Conservation (phyloP, 371 early-diverging fungal species). For the Mortierella sp. region DNA sequence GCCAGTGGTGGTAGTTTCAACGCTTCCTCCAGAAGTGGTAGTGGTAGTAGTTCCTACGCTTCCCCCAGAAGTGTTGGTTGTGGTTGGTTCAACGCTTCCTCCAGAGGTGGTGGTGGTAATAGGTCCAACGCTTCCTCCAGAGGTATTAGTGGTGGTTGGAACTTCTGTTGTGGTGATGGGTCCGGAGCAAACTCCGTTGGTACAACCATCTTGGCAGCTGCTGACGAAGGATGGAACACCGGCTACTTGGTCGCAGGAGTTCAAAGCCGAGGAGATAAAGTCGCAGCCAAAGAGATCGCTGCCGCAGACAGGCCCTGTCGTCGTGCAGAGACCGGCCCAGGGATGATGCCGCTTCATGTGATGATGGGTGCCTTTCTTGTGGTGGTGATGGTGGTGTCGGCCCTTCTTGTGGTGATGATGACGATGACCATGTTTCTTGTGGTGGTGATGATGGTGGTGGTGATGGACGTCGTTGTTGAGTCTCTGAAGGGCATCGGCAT, state of each 20-base stretch:
- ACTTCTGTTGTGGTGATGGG: not conserved
- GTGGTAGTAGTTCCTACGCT: too few relatives aligned
- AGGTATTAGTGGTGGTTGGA: not conserved
- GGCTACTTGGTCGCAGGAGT: not conserved
- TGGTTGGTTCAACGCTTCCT: too few relatives aligned
- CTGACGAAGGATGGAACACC: not conserved
- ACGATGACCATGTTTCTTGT: not conserved
- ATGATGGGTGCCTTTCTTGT: not conserved
- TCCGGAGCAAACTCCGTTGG: not conserved
- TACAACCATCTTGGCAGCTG: not conserved
- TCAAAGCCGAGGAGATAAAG: not conserved
- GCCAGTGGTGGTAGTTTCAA: too few relatives aligned
- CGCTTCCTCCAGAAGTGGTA: too few relatives aligned
- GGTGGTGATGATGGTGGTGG: not conserved
- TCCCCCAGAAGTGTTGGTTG: too few relatives aligned
- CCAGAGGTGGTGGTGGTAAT: too few relatives aligned
- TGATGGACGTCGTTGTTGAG: not conserved
- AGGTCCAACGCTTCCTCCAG: too few relatives aligned
- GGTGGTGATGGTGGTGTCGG: not conserved
- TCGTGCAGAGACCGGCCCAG: not conserved
- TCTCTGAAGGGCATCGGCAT: not conserved
- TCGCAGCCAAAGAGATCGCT: conserved; percentile 15
- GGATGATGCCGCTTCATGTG: not conserved
- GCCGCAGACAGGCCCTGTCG: not conserved
- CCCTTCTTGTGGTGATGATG: not conserved